Evolutionary conservation across 176 grass and related monocot species (phyloP).

Genomic region (Lolium rigidum): DNA sequence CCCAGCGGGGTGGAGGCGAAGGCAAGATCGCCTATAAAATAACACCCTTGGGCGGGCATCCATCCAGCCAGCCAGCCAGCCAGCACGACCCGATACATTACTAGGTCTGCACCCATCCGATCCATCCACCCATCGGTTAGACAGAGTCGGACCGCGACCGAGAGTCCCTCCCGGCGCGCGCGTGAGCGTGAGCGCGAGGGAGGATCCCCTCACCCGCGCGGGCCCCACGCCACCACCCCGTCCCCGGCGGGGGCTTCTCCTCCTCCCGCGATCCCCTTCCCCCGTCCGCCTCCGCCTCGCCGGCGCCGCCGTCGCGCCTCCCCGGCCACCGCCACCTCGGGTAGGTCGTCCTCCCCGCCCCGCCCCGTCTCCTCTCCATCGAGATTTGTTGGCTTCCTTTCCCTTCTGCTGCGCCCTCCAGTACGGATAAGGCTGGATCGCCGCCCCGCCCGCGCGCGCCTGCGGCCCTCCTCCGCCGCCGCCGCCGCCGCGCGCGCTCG

Average conservation of each 20-base stretch:
- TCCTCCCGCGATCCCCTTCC: constrained; percentile 36
- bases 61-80: no score
- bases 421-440: background rate
- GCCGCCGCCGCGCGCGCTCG: background rate
- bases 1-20: no score
- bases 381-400: background rate
- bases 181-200: constrained; percentile 4
- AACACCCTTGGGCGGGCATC: no score
- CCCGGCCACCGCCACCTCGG: background rate
- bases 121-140: background rate
- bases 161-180: constrained; percentile 15
- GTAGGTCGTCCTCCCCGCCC: background rate
- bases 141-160: background rate
- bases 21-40: no score
- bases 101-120: background rate
- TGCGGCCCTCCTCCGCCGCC: background rate
- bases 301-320: background rate
- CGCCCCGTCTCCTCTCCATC: no score
- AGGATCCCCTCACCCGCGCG: constrained; percentile 20
- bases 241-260: constrained; percentile 18
- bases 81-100: background rate
- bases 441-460: background rate
- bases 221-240: constrained; percentile 12
- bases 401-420: background rate
- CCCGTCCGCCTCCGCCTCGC: background rate